These are phyloP conservation scores for Pelargonium fulgidum DNA, from an alignment of 441 rosid genomes.

Conservation along the genomic window DNA sequence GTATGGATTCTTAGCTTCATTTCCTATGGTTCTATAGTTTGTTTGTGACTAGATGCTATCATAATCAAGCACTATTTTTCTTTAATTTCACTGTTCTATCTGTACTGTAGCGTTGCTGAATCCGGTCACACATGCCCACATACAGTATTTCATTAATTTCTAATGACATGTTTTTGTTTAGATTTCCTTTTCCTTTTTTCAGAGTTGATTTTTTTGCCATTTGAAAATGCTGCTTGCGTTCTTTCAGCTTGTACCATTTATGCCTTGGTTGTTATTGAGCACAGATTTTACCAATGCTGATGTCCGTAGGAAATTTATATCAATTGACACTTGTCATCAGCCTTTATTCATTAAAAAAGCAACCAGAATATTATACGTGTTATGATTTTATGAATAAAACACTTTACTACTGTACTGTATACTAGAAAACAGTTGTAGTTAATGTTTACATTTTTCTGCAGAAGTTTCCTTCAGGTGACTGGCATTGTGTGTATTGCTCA, in stretches of 20 bases:
- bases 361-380: neutral
- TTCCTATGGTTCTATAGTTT: conserved; percentile 9
- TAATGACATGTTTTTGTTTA: neutral
- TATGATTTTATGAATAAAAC: neutral
- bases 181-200: neutral
- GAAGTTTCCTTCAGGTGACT: conserved; percentile 79
- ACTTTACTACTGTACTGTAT: neutral
- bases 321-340: neutral
- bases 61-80: neutral
- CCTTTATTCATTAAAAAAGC: neutral
- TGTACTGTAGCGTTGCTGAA: neutral
- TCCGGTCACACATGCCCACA: neutral
- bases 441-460: conserved; percentile 26
- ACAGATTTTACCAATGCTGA: conserved; percentile 1
- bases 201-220: too few relatives aligned
- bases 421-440: conserved; percentile 1
- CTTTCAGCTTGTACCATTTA: too few relatives aligned
- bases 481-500: conserved; percentile 84
- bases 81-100: neutral
- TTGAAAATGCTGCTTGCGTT: too few relatives aligned
- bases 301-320: neutral
- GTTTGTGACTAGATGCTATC: neutral
- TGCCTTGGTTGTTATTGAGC: neutral
- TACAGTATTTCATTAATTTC: neutral
- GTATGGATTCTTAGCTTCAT: conserved; percentile 34